Evolutionary conservation across 129 eudicot species (phyloP).

Genomic region (Smallanthus sonchifolius): DNA sequence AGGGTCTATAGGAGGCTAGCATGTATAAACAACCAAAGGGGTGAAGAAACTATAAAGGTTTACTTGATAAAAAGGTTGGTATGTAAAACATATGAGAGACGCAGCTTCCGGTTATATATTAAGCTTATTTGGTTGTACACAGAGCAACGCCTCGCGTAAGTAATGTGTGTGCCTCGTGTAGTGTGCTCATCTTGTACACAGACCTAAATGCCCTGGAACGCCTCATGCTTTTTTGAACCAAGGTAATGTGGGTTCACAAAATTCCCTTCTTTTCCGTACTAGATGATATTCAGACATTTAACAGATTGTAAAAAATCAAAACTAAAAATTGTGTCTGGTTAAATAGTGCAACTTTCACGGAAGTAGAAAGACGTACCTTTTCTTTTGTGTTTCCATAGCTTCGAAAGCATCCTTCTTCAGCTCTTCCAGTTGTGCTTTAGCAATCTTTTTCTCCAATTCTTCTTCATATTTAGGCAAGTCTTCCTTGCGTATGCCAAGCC

Average conservation of each 20-base stretch:
- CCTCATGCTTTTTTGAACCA: no score
- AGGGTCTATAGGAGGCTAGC: no score
- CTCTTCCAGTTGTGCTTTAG: conserved; percentile 81
- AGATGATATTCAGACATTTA: background rate
- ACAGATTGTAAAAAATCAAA: background rate
- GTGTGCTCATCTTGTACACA: no score
- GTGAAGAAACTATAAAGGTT: no score
- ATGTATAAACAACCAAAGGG: no score
- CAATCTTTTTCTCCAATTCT: conserved; percentile 72
- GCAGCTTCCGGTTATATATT: no score
- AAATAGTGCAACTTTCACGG: background rate
- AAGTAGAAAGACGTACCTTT: conserved; percentile 39
- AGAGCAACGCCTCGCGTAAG: no score
- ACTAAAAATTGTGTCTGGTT: background rate
- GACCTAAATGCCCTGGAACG: no score
- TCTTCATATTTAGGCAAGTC: conserved; percentile 83
- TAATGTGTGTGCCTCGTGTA: no score
- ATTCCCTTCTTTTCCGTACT: background rate
- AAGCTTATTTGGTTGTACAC: no score
- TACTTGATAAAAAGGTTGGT: no score
- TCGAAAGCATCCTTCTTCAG: conserved; percentile 69
- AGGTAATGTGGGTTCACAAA: background rate
- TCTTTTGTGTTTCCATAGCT: conserved; percentile 70
- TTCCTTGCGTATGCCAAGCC: conserved; percentile 74
- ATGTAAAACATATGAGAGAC: no score